These are phyloP conservation scores for Taphrina pruni DNA, from an alignment of 1,139 yeast species.

Conservation along the genomic window DNA sequence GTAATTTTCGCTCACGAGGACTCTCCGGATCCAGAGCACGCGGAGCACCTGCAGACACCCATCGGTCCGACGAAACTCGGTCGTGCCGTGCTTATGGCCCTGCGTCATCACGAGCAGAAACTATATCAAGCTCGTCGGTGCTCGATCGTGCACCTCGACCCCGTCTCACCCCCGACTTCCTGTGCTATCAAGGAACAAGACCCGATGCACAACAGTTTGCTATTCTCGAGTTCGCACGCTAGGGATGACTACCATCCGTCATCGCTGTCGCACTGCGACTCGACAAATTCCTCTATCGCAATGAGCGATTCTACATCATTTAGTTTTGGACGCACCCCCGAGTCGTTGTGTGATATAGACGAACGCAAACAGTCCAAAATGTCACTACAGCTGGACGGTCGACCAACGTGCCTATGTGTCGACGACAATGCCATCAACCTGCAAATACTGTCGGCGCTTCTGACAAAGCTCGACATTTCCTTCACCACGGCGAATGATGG, in stretches of 20 bases:
- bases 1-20: conserved; percentile 7
- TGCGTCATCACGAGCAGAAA: conserved; percentile 10
- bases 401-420: conserved; percentile 20
- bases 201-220: not conserved
- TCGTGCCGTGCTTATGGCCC: conserved; percentile 21
- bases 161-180: conserved; percentile 21
- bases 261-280: not conserved
- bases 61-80: conserved; percentile 31
- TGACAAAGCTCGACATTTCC: conserved; percentile 21
- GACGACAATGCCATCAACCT: conserved; percentile 38
- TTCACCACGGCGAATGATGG: conserved; percentile 25
- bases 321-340: not conserved
- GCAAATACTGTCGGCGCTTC: conserved; percentile 15
- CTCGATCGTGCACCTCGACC: conserved; percentile 26
- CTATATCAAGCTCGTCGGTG: conserved; percentile 20
- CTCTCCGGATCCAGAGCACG: not conserved
- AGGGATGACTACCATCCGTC: not conserved
- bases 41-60: conserved; percentile 15
- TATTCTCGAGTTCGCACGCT: not conserved
- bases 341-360: conserved; percentile 1
- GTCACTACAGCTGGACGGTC: not conserved
- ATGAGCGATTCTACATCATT: conserved; percentile 10
- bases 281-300: not conserved
- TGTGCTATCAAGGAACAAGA: conserved; percentile 5
- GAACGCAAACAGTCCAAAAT: conserved; percentile 9